Evolutionary conservation across 495 filamentous ascomycete species (phyloP).

Genomic region (Echria macrotheca): DNA sequence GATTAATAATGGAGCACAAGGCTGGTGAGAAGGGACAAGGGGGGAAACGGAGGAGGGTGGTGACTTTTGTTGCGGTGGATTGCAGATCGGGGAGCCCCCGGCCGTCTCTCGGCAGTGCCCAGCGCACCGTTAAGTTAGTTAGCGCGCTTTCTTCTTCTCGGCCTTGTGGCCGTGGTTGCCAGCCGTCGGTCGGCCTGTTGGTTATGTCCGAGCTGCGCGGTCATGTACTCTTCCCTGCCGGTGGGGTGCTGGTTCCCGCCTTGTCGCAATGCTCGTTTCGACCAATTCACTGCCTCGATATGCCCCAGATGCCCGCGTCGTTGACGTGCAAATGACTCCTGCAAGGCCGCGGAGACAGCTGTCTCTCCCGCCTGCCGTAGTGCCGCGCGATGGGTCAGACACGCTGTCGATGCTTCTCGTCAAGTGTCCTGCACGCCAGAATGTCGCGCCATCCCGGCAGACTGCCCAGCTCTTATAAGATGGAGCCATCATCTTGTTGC

Average conservation of each 20-base stretch:
- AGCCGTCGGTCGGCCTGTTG: conserved; percentile 31
- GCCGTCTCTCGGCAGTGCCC: conserved; percentile 11
- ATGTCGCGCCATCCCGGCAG: too few species aligned
- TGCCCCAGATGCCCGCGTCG: neutral
- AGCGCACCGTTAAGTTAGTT: conserved; percentile 1
- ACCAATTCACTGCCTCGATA: too few species aligned
- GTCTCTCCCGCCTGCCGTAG: too few species aligned
- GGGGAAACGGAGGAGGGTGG: conserved; percentile 1
- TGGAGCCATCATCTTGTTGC: too few species aligned
- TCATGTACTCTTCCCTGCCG: neutral
- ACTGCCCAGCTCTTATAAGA: neutral
- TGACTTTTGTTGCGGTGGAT: neutral
- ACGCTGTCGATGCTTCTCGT: too few species aligned
- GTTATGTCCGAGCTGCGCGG: conserved; percentile 31
- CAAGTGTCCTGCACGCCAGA: too few species aligned
- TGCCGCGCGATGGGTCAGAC: too few species aligned
- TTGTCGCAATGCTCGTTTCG: neutral
- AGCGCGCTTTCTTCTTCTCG: conserved; percentile 12
- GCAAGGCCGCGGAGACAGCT: too few species aligned
- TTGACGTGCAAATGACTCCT: conserved; percentile 6
- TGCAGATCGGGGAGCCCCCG: neutral
- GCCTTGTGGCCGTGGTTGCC: conserved; percentile 7
- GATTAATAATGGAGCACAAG: conserved; percentile 22
- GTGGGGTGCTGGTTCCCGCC: neutral
- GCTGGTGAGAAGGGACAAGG: conserved; percentile 11